Conservation (phyloP, 2,329 filamentous ascomycete genomes). For the Didymella lethalis region DNA sequence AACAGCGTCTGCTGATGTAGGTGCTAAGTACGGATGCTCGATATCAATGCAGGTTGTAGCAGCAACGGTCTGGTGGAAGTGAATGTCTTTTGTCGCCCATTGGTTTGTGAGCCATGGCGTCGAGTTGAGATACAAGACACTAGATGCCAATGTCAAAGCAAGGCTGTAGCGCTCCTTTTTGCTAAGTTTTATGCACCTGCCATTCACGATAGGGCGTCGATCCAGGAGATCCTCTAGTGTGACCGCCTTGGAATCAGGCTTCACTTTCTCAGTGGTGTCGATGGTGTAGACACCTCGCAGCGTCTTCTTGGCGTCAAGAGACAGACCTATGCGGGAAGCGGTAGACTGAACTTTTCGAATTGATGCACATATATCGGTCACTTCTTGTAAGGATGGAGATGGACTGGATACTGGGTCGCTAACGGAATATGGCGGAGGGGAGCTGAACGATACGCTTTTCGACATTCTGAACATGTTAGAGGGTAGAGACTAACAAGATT, state of each 20-base stretch:
- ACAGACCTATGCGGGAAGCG: slow-evolving; percentile 44
- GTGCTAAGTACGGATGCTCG: slow-evolving; percentile 44
- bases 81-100: slow-evolving; percentile 46
- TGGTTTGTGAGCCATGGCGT: slow-evolving; percentile 49
- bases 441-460: slow-evolving; percentile 47
- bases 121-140: slow-evolving; percentile 47
- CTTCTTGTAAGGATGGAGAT: slow-evolving; percentile 34
- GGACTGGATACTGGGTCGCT: slow-evolving; percentile 29
- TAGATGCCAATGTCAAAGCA: slow-evolving; percentile 48
- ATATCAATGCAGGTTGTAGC: slow-evolving; percentile 37
- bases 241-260: slow-evolving; percentile 30
- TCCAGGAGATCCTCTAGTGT: slow-evolving; percentile 45
- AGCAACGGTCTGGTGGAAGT: slow-evolving; percentile 39
- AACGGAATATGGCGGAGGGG: slow-evolving; percentile 43
- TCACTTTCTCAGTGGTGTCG: slow-evolving; percentile 24
- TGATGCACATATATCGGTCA: slow-evolving; percentile 49
- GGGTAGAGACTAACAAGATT: neutral
- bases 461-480: slow-evolving; percentile 32
- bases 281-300: slow-evolving; percentile 42
- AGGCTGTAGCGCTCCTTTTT: slow-evolving; percentile 48
- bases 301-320: slow-evolving; percentile 42
- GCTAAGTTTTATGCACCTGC: slow-evolving; percentile 40
- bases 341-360: slow-evolving; percentile 40
- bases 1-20: slow-evolving; percentile 16
- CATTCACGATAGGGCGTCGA: slow-evolving; percentile 36